Conservation (phyloP, 169 alveolate genomes). For the Eimeria falciformis region DNA sequence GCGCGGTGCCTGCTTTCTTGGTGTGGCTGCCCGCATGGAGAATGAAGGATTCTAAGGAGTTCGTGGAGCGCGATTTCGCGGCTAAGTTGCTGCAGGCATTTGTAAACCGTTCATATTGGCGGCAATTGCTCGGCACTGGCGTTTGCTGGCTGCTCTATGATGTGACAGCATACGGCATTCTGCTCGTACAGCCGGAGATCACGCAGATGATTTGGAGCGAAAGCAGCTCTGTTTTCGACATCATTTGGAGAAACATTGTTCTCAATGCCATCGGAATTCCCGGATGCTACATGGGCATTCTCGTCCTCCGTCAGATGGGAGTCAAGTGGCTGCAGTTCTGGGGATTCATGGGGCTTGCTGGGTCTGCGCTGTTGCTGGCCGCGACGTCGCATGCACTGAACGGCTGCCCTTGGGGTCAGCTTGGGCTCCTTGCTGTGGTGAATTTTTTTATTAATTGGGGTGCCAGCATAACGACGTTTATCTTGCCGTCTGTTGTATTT, state of each 20-base stretch:
- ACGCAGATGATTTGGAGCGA: conserved; percentile 61
- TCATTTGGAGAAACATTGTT: conserved; percentile 63
- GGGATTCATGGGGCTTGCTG: conserved; percentile 71
- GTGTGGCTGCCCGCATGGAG: conserved; percentile 75
- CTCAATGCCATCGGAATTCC: conserved; percentile 67
- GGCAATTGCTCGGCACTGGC: conserved; percentile 72
- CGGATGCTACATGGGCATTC: conserved; percentile 74
- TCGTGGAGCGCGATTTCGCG: conserved; percentile 20
- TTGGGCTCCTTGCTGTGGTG: conserved; percentile 45
- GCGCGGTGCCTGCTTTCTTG: conserved; percentile 66
- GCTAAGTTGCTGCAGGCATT: conserved; percentile 12
- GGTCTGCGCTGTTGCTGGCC: conserved; percentile 61
- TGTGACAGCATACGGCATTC: conserved; percentile 72
- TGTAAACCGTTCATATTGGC: conserved; percentile 39
- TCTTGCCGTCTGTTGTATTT: conserved; percentile 71
- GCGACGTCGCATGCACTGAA: conserved; percentile 39
- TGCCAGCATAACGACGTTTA: conserved; percentile 71
- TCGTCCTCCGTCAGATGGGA: conserved; percentile 69
- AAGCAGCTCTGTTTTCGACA: neutral
- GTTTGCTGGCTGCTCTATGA: conserved; percentile 73
- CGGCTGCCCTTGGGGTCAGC: conserved; percentile 50
- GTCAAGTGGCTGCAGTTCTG: conserved; percentile 76
- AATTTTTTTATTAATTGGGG: conserved; percentile 75
- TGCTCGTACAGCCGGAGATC: conserved; percentile 73
- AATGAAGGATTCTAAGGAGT: neutral